phyloP scores from a whole-genome alignment of 306 rosid species.

The Cicer arietinum region DNA sequence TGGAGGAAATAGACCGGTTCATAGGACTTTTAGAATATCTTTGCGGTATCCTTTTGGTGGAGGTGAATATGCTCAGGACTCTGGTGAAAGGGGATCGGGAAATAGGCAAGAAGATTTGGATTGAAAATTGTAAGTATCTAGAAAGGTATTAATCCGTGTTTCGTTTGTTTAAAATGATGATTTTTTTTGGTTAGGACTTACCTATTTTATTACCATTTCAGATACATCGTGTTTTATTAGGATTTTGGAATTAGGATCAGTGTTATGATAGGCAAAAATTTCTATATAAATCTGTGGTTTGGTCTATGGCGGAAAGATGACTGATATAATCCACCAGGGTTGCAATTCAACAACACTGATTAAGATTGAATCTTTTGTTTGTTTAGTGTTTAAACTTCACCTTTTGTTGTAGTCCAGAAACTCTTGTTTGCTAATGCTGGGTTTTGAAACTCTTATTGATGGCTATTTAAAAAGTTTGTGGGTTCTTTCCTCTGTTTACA shows the following conservation, averaged over 20 bases:
- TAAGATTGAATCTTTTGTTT: not conserved
- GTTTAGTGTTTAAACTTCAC: not conserved
- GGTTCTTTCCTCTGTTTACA: conserved; percentile 3
- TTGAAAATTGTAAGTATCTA: conserved; percentile 49
- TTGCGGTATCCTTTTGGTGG: conserved; percentile 49
- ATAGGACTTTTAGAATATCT: conserved; percentile 53
- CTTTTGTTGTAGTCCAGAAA: not conserved
- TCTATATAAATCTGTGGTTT: not conserved
- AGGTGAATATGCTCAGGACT: conserved; percentile 42
- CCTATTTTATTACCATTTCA: not conserved
- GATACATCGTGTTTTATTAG: conserved; percentile 2
- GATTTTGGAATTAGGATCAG: not conserved
- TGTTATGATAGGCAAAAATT: too few species aligned
- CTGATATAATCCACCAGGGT: not conserved
- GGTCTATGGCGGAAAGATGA: not conserved
- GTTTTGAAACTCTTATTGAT: not conserved
- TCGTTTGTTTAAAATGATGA: not conserved
- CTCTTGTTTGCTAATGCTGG: not conserved
- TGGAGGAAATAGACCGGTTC: conserved; percentile 46
- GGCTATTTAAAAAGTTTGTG: not conserved
- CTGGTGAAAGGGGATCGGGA: conserved; percentile 41
- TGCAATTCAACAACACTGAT: not conserved
- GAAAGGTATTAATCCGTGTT: not conserved
- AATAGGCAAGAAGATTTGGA: conserved; percentile 49
- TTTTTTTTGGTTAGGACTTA: not conserved